Percentiles rank a stretch among this genome's conserved stretches.
phyloP scores from a whole-genome alignment of 2,329 filamentous ascomycete species.

The Talaromyces albobiverticillius region DNA sequence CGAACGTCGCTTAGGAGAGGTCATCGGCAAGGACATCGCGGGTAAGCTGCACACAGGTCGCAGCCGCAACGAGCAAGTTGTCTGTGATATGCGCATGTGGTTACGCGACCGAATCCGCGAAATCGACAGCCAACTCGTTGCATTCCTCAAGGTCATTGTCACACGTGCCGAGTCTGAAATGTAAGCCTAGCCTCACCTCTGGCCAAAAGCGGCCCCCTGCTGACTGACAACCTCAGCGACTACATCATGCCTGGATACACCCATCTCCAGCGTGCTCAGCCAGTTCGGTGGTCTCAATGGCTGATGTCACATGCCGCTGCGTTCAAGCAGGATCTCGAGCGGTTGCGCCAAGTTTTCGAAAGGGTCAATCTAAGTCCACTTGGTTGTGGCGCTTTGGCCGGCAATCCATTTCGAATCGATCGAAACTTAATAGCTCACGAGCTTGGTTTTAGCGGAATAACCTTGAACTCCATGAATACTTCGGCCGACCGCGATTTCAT shows the following conservation, averaged over 20 bases:
- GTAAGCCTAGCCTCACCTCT: constrained; percentile 29
- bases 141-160: constrained; percentile 66
- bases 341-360: constrained; percentile 67
- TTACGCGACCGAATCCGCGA: constrained; percentile 69
- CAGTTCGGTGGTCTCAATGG: constrained; percentile 79
- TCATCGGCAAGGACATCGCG: constrained; percentile 79
- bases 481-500: constrained; percentile 81
- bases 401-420: constrained; percentile 79
- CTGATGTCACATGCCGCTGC: constrained; percentile 70
- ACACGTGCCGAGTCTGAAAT: constrained; percentile 70
- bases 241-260: constrained; percentile 85
- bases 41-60: constrained; percentile 88
- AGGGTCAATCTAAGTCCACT: constrained; percentile 70
- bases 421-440: constrained; percentile 73
- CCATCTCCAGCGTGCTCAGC: constrained; percentile 77
- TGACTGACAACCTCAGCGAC: constrained; percentile 36
- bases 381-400: constrained; percentile 72
- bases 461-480: constrained; percentile 73
- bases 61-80: constrained; percentile 85
- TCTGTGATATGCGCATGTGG: constrained; percentile 87
- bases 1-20: constrained; percentile 70
- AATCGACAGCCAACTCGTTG: constrained; percentile 66
- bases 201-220: background rate
- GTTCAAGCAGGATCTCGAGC: constrained; percentile 71
- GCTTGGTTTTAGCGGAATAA: constrained; percentile 71